Percentiles rank a stretch among this genome's conserved stretches.
Conservation (phyloP, 176 grass and related monocot genomes). For the Coix lacrymajobi region DNA sequence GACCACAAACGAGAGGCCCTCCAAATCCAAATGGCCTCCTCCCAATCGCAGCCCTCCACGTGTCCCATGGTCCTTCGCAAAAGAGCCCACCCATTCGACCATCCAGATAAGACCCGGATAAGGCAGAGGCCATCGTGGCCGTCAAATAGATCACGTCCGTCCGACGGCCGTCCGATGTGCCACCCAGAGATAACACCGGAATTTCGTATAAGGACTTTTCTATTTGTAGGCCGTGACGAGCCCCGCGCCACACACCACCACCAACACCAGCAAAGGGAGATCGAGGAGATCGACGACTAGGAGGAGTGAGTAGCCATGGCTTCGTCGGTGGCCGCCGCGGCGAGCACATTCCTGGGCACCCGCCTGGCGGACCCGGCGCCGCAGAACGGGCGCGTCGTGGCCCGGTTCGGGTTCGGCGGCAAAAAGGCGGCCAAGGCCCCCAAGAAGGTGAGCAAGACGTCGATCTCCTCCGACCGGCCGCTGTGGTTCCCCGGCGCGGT, state of each 20-base stretch:
- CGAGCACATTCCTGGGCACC: slow-evolving; percentile 86
- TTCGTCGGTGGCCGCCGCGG: slow-evolving; percentile 60
- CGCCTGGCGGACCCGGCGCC: slow-evolving; percentile 45
- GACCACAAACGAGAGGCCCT: slow-evolving; percentile 21
- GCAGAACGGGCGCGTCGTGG: slow-evolving; percentile 64
- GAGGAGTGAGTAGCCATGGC: slow-evolving; percentile 42
- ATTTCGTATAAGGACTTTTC: slow-evolving; percentile 43
- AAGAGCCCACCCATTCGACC: slow-evolving; percentile 23
- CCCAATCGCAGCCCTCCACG: slow-evolving; percentile 41
- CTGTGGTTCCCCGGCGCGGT: slow-evolving; percentile 85
- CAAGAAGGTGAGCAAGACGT: slow-evolving; percentile 38
- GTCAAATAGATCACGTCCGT: slow-evolving; percentile 74
- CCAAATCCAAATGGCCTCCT: not conserved
- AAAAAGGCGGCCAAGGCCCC: slow-evolving; percentile 29
- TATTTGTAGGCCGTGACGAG: slow-evolving; percentile 44
- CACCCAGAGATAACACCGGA: slow-evolving; percentile 52
- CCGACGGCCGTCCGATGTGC: slow-evolving; percentile 33
- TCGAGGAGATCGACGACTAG: too few relatives aligned
- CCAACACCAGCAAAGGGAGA: not conserved
- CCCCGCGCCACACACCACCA: slow-evolving; percentile 6
- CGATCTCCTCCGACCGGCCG: slow-evolving; percentile 50
- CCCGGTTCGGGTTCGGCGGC: slow-evolving; percentile 67
- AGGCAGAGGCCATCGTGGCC: slow-evolving; percentile 42
- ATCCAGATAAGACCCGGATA: slow-evolving; percentile 79
- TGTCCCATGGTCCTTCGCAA: slow-evolving; percentile 30